These are phyloP conservation scores for Chamaecrista fasciculata DNA, from an alignment of 306 rosid genomes.

Conservation along the genomic window DNA sequence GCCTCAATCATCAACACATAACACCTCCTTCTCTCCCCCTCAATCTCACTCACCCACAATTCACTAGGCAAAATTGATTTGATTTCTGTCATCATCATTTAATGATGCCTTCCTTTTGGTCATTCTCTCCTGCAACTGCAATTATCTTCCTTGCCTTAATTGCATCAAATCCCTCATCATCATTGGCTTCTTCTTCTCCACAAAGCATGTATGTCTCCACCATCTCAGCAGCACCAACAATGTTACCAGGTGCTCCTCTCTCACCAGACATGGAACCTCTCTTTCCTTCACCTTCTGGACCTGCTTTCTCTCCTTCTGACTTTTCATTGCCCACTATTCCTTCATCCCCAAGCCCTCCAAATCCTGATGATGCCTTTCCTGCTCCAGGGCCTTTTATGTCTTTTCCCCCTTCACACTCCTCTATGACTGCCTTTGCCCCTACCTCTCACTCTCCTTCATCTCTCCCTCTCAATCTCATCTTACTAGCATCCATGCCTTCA, in stretches of 20 bases:
- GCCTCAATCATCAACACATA: conserved; percentile 42
- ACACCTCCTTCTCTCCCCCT: conserved; percentile 23
- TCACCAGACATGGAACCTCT: conserved; percentile 52
- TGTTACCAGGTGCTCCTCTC: conserved; percentile 35
- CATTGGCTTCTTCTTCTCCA: conserved; percentile 30
- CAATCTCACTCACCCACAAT: conserved; percentile 18
- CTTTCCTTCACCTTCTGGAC: conserved; percentile 40
- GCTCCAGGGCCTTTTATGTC: conserved; percentile 33
- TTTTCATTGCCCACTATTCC: conserved; percentile 47
- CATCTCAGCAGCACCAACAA: conserved; percentile 49
- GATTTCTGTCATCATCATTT: conserved; percentile 27
- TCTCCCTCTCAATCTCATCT: conserved; percentile 27
- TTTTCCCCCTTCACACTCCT: conserved; percentile 37
- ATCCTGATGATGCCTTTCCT: conserved; percentile 29
- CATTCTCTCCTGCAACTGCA: conserved; percentile 30
- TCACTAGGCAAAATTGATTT: conserved; percentile 14
- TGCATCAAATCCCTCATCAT: conserved; percentile 20
- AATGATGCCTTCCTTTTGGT: conserved; percentile 47
- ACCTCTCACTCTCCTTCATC: conserved; percentile 33
- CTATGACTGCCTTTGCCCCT: conserved; percentile 38
- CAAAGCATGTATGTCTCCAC: conserved; percentile 33
- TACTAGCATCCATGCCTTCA: not conserved
- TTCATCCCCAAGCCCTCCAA: conserved; percentile 51
- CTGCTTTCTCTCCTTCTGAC: conserved; percentile 41
- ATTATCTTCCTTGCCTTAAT: conserved; percentile 25